Base-by-base conservation (phyloP, 169 alveolate genomes). In the Plasmodium vivax region DNA sequence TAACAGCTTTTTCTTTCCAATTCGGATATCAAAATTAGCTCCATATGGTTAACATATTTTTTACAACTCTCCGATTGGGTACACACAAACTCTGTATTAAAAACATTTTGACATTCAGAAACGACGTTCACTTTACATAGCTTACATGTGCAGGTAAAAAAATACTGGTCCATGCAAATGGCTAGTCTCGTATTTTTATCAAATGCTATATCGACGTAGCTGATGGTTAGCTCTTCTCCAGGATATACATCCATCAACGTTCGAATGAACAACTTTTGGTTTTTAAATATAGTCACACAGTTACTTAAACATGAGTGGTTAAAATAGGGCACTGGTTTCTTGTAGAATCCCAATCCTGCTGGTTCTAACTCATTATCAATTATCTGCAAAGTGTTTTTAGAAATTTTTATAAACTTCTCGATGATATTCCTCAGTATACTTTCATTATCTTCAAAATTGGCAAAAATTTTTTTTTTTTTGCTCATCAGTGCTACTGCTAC, bases 291-390 rank as follows among this genome's bases (percentile, higher is more conserved):
- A 47, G 93, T 87, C 10, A 87, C 73, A 87, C 93, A 87, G 71
- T 87, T 87, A 87, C 85, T 87, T 68, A 87, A 87, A 54, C 93
- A 87, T n/a, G 93, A 87, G 71, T 87, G 93, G 56, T 87, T 87
- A 87, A 87, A 87, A 36, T 51, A 87, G 8, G 93, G 87, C 2
- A 87, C 85, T 2, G 93, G 93, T 32, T 87, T 87, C 75, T 87
- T 87, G 32, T 87, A 87, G 54, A 87, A 54, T 34, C 71, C 93
- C 68, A 87, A 71, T 19, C 82, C 93, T 23, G 82, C 85, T 54
- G 93, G 93, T 77, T 87, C 93, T 87, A 87, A 75, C 6, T 87
- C 93, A 77, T 87, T 87, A 34, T 87, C 93, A 36, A 87, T 87
- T 32, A 87, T 87, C 30, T 87, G 93, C 43, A 87, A 75, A 41